phyloP scores from a whole-genome alignment of 192 early-diverging fungal species.

The Jimgerdemannia lactiflua region DNA sequence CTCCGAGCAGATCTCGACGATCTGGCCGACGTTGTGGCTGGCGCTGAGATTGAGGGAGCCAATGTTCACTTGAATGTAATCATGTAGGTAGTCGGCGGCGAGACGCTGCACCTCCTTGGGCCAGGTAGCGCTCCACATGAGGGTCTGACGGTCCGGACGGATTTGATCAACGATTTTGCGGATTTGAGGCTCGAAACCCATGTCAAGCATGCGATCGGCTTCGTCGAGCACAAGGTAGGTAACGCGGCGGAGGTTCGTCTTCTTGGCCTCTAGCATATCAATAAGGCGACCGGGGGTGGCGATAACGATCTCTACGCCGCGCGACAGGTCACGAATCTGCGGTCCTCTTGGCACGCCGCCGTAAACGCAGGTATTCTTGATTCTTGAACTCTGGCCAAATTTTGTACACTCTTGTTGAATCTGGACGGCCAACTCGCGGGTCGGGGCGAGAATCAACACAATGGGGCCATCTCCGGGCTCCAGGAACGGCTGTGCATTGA shows the following conservation, averaged over 20 bases:
- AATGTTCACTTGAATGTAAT: slow-evolving; percentile 97
- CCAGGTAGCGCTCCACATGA: slow-evolving; percentile 99
- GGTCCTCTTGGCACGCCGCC: slow-evolving; percentile 91
- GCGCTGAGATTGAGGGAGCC: slow-evolving; percentile 93
- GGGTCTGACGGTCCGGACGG: slow-evolving; percentile 95
- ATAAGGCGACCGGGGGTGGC: slow-evolving; percentile 98
- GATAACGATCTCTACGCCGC: slow-evolving; percentile 95
- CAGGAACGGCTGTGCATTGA: slow-evolving; percentile 94
- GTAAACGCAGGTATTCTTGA: slow-evolving; percentile 94
- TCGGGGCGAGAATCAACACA: slow-evolving; percentile 94
- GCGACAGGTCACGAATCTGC: slow-evolving; percentile 82
- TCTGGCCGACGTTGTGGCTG: slow-evolving; percentile 88
- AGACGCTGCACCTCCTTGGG: slow-evolving; percentile 94
- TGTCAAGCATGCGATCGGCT: slow-evolving; percentile 99
- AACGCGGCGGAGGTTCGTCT: slow-evolving; percentile 90
- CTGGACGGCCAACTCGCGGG: slow-evolving; percentile 96
- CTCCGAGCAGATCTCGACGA: slow-evolving; percentile 86
- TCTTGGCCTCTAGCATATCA: slow-evolving; percentile 89
- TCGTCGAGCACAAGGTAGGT: slow-evolving; percentile 98
- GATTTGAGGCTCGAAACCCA: slow-evolving; percentile 99
- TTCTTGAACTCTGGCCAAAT: slow-evolving; percentile 83
- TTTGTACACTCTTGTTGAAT: slow-evolving; percentile 95
- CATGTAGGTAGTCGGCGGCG: slow-evolving; percentile 86
- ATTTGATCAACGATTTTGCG: slow-evolving; percentile 97
- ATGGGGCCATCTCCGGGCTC: slow-evolving; percentile 95